phyloP scores from a whole-genome alignment of 257 asterid genomes.

The Gentiana macrophylla region DNA sequence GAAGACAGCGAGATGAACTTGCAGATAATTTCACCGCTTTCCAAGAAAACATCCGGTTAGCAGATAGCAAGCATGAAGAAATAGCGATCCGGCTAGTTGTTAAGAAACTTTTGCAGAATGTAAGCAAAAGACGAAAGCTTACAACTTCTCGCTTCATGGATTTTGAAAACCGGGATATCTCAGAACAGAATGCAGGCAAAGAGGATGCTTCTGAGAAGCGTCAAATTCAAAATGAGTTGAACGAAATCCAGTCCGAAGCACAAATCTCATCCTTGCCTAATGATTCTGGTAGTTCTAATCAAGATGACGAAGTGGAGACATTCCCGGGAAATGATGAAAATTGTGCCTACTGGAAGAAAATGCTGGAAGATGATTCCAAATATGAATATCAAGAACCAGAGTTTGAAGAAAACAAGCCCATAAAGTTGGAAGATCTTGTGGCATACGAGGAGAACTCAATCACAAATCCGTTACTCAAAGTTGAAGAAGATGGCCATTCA shows the following conservation, averaged over 20 bases:
- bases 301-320: conserved; percentile 4
- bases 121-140: conserved; percentile 9
- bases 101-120: conserved; percentile 9
- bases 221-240: conserved; percentile 8
- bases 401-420: conserved; percentile 10
- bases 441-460: conserved; percentile 11
- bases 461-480: conserved; percentile 2
- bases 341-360: conserved; percentile 20
- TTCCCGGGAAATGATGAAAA: conserved; percentile 12
- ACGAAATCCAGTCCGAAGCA: conserved; percentile 2
- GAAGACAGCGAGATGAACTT: conserved; percentile 13
- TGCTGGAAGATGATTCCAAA: conserved; percentile 22
- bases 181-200: conserved; percentile 1
- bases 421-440: conserved; percentile 18
- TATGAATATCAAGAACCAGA: conserved; percentile 5
- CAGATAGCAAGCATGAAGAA: conserved; percentile 6
- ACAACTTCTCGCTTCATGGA: not conserved
- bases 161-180: no score
- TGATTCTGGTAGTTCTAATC: conserved; percentile 14
- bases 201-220: conserved; percentile 1
- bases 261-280: conserved; percentile 12
- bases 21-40: conserved; percentile 13
- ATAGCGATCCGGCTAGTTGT: conserved; percentile 8
- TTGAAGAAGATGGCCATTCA: conserved; percentile 10
- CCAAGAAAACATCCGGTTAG: conserved; percentile 2